Evolutionary conservation across 2,329 filamentous ascomycete species (phyloP).

Genomic region (Ceratocystiopsis sp.): DNA sequence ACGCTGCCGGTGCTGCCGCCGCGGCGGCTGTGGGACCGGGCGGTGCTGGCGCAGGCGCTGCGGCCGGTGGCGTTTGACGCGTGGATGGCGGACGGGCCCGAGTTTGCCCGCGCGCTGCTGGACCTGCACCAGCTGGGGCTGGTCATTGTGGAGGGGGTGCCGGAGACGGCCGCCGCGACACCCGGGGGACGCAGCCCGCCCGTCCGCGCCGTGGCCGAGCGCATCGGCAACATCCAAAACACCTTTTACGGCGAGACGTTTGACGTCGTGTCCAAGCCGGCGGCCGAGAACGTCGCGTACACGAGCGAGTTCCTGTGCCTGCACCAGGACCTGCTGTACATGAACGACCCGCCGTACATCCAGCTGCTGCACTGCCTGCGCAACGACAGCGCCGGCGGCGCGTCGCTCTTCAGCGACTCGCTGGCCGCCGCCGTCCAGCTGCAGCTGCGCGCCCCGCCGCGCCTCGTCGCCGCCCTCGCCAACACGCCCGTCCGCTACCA

Average conservation of each 20-base stretch:
- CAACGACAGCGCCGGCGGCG: constrained; percentile 63
- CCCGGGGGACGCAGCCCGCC: constrained; percentile 37
- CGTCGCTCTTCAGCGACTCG: constrained; percentile 72
- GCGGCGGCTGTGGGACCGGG: constrained; percentile 24
- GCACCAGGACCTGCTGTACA: constrained; percentile 89
- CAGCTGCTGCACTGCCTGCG: constrained; percentile 82
- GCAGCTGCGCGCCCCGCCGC: constrained; percentile 15
- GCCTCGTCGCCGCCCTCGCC: constrained; percentile 42
- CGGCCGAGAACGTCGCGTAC: constrained; percentile 85
- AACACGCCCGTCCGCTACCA: constrained; percentile 46
- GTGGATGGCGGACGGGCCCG: constrained; percentile 42
- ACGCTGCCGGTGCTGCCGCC: constrained; percentile 19
- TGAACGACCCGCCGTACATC: constrained; percentile 58
- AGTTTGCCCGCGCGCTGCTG: constrained; percentile 43
- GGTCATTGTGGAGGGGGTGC: constrained; percentile 60
- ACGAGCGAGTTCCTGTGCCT: constrained; percentile 67
- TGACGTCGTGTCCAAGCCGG: constrained; percentile 67
- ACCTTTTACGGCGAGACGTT: constrained; percentile 88
- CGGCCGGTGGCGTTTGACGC: constrained; percentile 43
- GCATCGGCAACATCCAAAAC: constrained; percentile 63
- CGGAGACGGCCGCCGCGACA: constrained; percentile 30
- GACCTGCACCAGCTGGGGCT: constrained; percentile 53
- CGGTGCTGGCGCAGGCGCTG: constrained; percentile 23
- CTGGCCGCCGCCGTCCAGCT: constrained; percentile 36
- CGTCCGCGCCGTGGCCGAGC: constrained; percentile 50